Percentiles rank a stretch among this genome's conserved stretches.
Conservation (phyloP, 192 early-diverging fungal species). For the Pilaira anomala region DNA sequence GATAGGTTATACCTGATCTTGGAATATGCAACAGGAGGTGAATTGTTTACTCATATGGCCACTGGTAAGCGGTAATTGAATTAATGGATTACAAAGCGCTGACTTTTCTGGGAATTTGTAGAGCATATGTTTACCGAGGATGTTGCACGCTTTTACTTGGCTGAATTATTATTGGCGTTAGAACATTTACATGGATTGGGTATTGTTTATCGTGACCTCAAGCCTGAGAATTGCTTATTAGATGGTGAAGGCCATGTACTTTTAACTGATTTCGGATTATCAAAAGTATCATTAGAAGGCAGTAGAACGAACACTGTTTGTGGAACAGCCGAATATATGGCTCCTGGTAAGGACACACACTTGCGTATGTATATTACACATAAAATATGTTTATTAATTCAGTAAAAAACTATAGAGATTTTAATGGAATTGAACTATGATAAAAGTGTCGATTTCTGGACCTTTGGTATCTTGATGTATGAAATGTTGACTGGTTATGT, state of each 20-base stretch:
- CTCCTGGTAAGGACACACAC: constrained; percentile 43
- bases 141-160: constrained; percentile 80
- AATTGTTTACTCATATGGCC: constrained; percentile 89
- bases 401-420: constrained; percentile 39
- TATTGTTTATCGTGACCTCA: constrained; percentile 86
- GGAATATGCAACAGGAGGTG: constrained; percentile 88
- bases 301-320: constrained; percentile 59
- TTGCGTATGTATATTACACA: neutral
- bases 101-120: constrained; percentile 14
- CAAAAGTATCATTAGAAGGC: constrained; percentile 72
- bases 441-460: constrained; percentile 88
- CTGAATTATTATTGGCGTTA: constrained; percentile 82
- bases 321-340: constrained; percentile 79
- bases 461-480: constrained; percentile 83
- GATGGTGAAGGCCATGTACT: constrained; percentile 75
- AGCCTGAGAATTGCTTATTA: constrained; percentile 74
- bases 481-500: constrained; percentile 85
- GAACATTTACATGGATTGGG: constrained; percentile 84
- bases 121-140: constrained; percentile 75
- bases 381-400: neutral
- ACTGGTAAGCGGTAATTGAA: constrained; percentile 42
- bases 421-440: constrained; percentile 64
- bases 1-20: constrained; percentile 86
- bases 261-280: constrained; percentile 93
- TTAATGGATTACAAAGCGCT: neutral